A percentile compares a stretch with the other conserved stretches of the same genome.
phyloP scores from a whole-genome alignment of 2,329 filamentous ascomycete species.

The Boeremia exigua region DNA sequence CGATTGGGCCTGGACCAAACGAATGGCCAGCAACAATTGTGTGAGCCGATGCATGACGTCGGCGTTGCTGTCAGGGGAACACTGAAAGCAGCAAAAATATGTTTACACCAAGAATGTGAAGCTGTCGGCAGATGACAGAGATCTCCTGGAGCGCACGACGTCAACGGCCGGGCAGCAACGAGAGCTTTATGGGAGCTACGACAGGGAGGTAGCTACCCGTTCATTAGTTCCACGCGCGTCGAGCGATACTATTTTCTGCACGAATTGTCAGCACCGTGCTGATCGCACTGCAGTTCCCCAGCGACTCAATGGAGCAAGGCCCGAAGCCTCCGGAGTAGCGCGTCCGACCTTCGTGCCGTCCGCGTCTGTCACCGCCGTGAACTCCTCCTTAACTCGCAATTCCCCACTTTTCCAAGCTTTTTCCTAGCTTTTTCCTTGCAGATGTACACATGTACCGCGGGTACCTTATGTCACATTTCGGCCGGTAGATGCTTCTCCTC shows the following conservation, averaged over 20 bases:
- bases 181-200: slow-evolving; percentile 25
- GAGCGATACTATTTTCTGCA: slow-evolving; percentile 22
- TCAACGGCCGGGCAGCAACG: slow-evolving; percentile 20
- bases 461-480: slow-evolving; percentile 8
- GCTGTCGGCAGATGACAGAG: slow-evolving; percentile 18
- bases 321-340: slow-evolving; percentile 23
- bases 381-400: slow-evolving; percentile 7
- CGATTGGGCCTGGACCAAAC: slow-evolving; percentile 37
- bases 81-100: slow-evolving; percentile 11
- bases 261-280: slow-evolving; percentile 27
- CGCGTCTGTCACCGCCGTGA: slow-evolving; percentile 5
- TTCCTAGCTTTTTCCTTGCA: slow-evolving; percentile 13
- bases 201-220: slow-evolving; percentile 19
- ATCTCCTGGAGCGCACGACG: slow-evolving; percentile 22
- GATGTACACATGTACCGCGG: slow-evolving; percentile 2
- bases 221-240: slow-evolving; percentile 20
- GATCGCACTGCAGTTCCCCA: slow-evolving; percentile 26
- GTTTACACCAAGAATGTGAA: slow-evolving; percentile 20
- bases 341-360: slow-evolving; percentile 6
- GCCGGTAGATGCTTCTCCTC: slow-evolving; percentile 10
- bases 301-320: slow-evolving; percentile 24
- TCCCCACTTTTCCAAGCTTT: slow-evolving; percentile 14
- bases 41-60: slow-evolving; percentile 47
- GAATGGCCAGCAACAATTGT: slow-evolving; percentile 41
- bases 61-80: slow-evolving; percentile 25